These are phyloP conservation scores for Salvia hispanica DNA, from an alignment of 257 asterid genomes.

Conservation along the genomic window DNA sequence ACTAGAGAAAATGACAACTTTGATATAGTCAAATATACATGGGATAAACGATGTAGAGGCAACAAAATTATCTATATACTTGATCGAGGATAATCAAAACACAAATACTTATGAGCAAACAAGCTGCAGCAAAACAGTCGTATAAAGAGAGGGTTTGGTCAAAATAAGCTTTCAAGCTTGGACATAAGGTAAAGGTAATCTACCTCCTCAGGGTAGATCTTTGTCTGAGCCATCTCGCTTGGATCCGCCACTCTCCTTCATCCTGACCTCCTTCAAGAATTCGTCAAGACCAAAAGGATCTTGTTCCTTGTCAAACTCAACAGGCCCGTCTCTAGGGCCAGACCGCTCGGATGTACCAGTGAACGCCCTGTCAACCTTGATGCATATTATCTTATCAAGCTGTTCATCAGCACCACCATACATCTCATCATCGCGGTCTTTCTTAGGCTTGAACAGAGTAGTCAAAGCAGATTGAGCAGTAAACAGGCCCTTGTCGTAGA, in stretches of 20 bases:
- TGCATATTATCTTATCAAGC: constrained; percentile 79
- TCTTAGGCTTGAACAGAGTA: constrained; percentile 82
- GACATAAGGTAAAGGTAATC: background rate
- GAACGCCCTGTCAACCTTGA: constrained; percentile 75
- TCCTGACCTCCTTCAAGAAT: constrained; percentile 84
- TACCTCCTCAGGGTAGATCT: constrained; percentile 42
- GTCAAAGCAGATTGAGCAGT: constrained; percentile 70
- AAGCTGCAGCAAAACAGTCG: constrained; percentile 11
- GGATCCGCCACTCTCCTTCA: constrained; percentile 59
- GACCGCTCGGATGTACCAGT: constrained; percentile 70
- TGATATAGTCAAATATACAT: too few relatives aligned
- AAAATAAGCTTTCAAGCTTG: background rate
- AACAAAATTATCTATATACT: too few relatives aligned
- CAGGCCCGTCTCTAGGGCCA: constrained; percentile 75
- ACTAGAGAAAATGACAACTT: too few relatives aligned
- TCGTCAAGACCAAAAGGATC: constrained; percentile 93
- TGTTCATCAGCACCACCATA: constrained; percentile 90
- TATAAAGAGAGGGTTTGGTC: background rate
- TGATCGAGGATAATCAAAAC: background rate
- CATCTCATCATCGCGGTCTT: constrained; percentile 71
- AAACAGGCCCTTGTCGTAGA: constrained; percentile 81
- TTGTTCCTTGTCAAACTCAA: constrained; percentile 73
- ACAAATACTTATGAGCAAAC: background rate
- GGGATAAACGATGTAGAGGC: too few relatives aligned
- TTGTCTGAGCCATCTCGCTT: constrained; percentile 49